phyloP scores from a whole-genome alignment of 139 green algal species.

The Yamagishiella unicocca region DNA sequence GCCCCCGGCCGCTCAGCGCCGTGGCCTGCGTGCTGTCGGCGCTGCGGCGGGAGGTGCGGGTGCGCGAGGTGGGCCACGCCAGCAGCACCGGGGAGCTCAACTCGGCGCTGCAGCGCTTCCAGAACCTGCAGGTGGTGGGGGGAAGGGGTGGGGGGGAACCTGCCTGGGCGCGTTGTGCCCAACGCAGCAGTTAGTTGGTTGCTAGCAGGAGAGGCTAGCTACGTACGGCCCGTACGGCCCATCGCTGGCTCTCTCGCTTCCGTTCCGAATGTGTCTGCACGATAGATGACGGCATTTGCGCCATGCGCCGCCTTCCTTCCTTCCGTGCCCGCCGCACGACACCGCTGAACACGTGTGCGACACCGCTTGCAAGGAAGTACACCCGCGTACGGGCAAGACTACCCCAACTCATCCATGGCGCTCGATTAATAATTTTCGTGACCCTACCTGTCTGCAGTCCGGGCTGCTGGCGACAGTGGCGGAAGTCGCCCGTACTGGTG shows the following conservation, averaged over 20 bases:
- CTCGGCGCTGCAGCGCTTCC: not conserved
- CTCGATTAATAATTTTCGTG: too few species aligned
- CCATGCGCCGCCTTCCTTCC: not conserved
- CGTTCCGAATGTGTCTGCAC: not conserved
- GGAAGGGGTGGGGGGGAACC: not conserved
- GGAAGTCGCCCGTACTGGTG: too few species aligned
- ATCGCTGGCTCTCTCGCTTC: not conserved
- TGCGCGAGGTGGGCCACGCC: not conserved
- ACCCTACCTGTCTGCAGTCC: too few species aligned
- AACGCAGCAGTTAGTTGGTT: not conserved
- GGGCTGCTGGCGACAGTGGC: too few species aligned
- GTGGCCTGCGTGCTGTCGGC: not conserved
- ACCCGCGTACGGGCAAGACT: too few species aligned
- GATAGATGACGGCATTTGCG: not conserved
- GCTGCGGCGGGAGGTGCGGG: not conserved
- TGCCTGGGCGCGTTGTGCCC: not conserved
- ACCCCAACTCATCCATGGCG: too few species aligned
- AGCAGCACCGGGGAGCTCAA: conserved; percentile 1
- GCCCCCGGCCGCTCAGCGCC: not conserved
- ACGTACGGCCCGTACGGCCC: not conserved
- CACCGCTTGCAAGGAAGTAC: too few species aligned
- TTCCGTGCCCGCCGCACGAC: too few species aligned
- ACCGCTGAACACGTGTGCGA: too few species aligned
- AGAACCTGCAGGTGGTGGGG: conserved; percentile 19
- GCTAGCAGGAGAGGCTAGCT: not conserved